Evolutionary conservation across 2,329 filamentous ascomycete species (phyloP).

Genomic region (Epichloe gansuensis): DNA sequence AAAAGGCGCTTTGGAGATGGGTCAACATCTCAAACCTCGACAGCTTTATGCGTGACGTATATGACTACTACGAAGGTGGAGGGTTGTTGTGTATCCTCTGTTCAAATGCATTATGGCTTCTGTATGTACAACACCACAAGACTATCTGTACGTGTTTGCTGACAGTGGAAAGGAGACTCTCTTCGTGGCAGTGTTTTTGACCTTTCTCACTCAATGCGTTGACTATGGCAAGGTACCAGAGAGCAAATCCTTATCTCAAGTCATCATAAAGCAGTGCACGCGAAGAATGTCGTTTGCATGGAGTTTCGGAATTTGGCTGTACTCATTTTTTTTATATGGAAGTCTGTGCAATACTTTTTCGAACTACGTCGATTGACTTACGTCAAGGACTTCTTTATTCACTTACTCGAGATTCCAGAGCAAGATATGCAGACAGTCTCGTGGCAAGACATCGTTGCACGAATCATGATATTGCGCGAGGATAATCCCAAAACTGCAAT

Average conservation of each 20-base stretch:
- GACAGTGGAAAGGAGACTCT: slow-evolving; percentile 50
- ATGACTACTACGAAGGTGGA: slow-evolving; percentile 72
- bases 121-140: slow-evolving; percentile 38
- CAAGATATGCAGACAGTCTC: slow-evolving; percentile 88
- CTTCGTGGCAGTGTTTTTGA: slow-evolving; percentile 73
- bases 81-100: slow-evolving; percentile 79
- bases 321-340: slow-evolving; percentile 79
- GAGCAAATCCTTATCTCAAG: slow-evolving; percentile 42
- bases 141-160: neutral
- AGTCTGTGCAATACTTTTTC: slow-evolving; percentile 59
- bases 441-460: slow-evolving; percentile 81
- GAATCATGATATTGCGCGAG: slow-evolving; percentile 74
- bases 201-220: slow-evolving; percentile 75
- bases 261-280: slow-evolving; percentile 63
- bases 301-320: slow-evolving; percentile 72
- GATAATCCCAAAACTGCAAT: slow-evolving; percentile 69
- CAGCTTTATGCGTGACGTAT: slow-evolving; percentile 73
- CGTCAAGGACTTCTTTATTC: slow-evolving; percentile 75
- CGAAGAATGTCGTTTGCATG: slow-evolving; percentile 60
- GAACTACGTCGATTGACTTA: slow-evolving; percentile 62
- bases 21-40: slow-evolving; percentile 84
- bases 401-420: slow-evolving; percentile 69
- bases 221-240: slow-evolving; percentile 65
- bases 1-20: slow-evolving; percentile 85
- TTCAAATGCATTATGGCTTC: slow-evolving; percentile 55